Evolutionary conservation across 305 asterid genomes (phyloP).

Genomic region (Rubia peregrina): DNA sequence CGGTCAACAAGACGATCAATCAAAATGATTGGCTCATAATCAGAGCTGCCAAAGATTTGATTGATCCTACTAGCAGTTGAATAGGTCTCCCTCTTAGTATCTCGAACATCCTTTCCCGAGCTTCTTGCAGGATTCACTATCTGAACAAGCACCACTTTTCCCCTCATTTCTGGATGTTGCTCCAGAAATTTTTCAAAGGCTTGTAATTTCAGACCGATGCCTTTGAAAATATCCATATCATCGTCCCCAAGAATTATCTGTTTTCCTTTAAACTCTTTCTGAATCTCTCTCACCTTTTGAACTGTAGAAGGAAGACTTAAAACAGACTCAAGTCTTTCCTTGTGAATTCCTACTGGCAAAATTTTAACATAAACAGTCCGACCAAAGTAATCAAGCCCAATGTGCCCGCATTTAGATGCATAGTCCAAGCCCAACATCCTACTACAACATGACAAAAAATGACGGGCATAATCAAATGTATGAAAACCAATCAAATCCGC

Average conservation of each 20-base stretch:
- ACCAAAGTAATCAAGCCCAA: background rate
- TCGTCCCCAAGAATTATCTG: background rate
- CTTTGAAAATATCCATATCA: background rate
- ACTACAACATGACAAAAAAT: background rate
- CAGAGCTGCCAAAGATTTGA: background rate
- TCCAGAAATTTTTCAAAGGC: background rate
- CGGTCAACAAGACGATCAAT: background rate
- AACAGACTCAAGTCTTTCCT: background rate
- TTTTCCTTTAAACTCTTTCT: background rate
- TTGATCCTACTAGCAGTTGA: background rate
- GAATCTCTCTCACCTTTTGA: background rate
- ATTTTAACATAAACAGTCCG: background rate
- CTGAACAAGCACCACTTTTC: background rate
- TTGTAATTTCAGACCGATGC: background rate
- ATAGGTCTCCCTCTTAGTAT: background rate
- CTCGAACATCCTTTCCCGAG: background rate
- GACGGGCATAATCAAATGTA: background rate
- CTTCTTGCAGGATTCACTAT: background rate
- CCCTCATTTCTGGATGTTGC: background rate
- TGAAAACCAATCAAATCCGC: background rate
- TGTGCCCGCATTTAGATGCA: background rate
- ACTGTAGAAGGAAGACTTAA: background rate
- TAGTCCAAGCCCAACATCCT: background rate
- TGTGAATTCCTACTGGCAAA: background rate
- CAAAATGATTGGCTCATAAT: background rate